Percentiles rank a stretch among this genome's conserved stretches.
These are phyloP conservation scores for Phytophthora pluvialis DNA, from an alignment of 352 stramenopile species.

Conservation along the genomic window DNA sequence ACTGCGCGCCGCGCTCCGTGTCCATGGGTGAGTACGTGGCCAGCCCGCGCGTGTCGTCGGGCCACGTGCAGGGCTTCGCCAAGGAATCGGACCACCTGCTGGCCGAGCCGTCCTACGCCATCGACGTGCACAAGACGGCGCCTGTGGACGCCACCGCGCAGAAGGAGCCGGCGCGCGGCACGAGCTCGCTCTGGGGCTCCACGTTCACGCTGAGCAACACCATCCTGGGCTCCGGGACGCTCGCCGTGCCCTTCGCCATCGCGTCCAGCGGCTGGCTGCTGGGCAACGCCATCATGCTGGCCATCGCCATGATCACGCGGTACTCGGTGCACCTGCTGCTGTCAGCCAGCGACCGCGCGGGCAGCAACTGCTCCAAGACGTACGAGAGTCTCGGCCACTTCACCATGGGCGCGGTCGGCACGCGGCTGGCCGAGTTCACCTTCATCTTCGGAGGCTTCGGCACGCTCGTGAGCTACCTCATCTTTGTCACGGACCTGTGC, in stretches of 20 bases:
- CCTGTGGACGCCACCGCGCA: constrained; percentile 8
- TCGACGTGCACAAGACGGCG: constrained; percentile 44
- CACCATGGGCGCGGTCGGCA: constrained; percentile 69
- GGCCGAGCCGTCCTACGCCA: constrained; percentile 27
- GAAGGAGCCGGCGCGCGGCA: constrained; percentile 37
- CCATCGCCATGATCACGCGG: constrained; percentile 74
- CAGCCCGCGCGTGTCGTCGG: constrained; percentile 42
- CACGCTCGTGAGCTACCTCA: constrained; percentile 82
- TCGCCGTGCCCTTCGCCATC: constrained; percentile 76
- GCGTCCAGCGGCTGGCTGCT: constrained; percentile 75
- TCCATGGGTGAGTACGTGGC: constrained; percentile 86
- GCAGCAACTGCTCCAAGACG: constrained; percentile 67
- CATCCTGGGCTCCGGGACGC: constrained; percentile 74
- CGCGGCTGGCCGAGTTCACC: constrained; percentile 74
- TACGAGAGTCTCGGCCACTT: constrained; percentile 81
- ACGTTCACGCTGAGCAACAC: constrained; percentile 82
- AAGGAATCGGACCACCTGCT: constrained; percentile 38
- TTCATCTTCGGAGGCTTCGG: constrained; percentile 88
- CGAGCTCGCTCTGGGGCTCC: constrained; percentile 66
- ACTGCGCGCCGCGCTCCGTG: constrained; percentile 55
- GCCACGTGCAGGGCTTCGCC: constrained; percentile 18
- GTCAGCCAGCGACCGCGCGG: constrained; percentile 64
- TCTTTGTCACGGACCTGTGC: constrained; percentile 83
- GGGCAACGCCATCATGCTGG: constrained; percentile 70
- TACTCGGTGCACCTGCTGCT: constrained; percentile 80